Evolutionary conservation across 257 asterid genomes (phyloP).

Genomic region (Penstemon newberryi): DNA sequence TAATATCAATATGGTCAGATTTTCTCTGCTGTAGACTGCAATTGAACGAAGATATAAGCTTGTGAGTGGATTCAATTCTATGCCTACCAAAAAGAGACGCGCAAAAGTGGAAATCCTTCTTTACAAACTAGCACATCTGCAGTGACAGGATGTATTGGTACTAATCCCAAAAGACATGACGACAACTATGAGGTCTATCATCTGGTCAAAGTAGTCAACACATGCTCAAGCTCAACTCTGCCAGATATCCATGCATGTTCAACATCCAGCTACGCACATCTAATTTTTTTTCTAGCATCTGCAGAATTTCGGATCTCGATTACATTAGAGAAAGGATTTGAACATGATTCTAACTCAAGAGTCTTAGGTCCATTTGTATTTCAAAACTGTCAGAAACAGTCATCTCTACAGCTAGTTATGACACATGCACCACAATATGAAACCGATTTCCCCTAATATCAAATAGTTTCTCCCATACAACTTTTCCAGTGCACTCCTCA

Average conservation of each 20-base stretch:
- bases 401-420: neutral
- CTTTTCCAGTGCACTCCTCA: neutral
- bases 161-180: neutral
- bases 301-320: conserved; percentile 1
- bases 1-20: neutral
- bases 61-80: conserved; percentile 8
- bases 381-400: neutral
- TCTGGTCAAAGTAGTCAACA: neutral
- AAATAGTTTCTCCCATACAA: neutral
- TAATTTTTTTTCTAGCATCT: conserved; percentile 2
- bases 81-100: conserved; percentile 12
- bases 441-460: conserved; percentile 3
- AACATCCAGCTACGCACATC: neutral
- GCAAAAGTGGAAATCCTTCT: conserved; percentile 1
- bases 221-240: conserved; percentile 12
- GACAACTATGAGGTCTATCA: neutral
- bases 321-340: conserved; percentile 3
- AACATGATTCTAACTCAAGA: conserved; percentile 6
- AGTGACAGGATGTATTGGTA: neutral
- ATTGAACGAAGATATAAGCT: conserved; percentile 10
- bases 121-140: neutral
- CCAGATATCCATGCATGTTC: conserved; percentile 1
- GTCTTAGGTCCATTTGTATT: conserved; percentile 3
- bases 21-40: conserved; percentile 2
- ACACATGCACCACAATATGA: conserved; percentile 5